Evolutionary conservation across 1,139 yeast species (phyloP).

Genomic region (Hyphopichia wangnamkhiaoensis): DNA sequence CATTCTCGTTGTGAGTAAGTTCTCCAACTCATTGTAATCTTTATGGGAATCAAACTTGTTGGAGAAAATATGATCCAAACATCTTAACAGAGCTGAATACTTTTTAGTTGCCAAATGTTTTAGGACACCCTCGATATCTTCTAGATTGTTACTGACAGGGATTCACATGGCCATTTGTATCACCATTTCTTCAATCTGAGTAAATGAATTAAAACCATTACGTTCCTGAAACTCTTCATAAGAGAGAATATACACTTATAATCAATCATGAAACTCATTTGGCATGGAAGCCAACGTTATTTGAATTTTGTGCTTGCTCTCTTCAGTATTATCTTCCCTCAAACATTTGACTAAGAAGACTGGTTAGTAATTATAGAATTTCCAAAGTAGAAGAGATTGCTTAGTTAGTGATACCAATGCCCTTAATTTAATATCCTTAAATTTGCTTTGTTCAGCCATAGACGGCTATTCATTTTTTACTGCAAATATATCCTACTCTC

Average conservation of each 20-base stretch:
- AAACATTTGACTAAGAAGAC: not conserved
- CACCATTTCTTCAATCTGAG: slow-evolving; percentile 11
- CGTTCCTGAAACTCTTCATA: slow-evolving; percentile 7
- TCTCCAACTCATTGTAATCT: slow-evolving; percentile 17
- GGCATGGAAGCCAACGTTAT: slow-evolving; percentile 8
- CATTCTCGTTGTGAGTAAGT: slow-evolving; percentile 14
- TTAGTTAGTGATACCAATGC: no score
- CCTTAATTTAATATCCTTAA: no score
- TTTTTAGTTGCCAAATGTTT: slow-evolving; percentile 16
- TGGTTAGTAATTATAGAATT: not conserved
- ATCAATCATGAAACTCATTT: slow-evolving; percentile 6
- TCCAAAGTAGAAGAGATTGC: not conserved
- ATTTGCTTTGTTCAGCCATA: no score
- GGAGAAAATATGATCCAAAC: slow-evolving; percentile 24
- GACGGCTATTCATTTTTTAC: not conserved
- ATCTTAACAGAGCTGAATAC: slow-evolving; percentile 21
- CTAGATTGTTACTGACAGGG: slow-evolving; percentile 12
- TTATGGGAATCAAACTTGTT: slow-evolving; percentile 12
- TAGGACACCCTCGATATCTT: slow-evolving; percentile 14
- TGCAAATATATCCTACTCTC: not conserved
- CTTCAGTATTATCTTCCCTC: not conserved
- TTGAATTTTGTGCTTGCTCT: not conserved
- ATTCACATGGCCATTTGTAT: slow-evolving; percentile 27
- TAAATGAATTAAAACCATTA: no score
- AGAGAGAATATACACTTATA: slow-evolving; percentile 10